Base-by-base conservation (phyloP, 2,329 filamentous ascomycete genomes). In the Aspergillus costaricaensis region DNA sequence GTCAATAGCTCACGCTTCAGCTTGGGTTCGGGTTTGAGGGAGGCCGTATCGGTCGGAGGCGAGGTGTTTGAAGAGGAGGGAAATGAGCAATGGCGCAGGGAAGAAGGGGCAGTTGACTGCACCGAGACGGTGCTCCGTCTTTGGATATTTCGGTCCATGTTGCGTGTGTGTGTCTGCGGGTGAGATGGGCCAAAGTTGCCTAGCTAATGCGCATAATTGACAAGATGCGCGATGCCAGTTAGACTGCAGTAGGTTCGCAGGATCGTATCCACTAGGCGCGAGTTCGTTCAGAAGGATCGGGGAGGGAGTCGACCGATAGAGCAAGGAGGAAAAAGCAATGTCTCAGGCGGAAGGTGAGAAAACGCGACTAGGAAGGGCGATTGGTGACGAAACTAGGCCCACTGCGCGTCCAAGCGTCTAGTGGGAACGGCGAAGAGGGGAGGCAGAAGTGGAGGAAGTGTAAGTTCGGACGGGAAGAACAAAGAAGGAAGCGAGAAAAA, bases 141-240 rank as follows among this genome's bases (percentile, higher is more conserved):
- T 56, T 68, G 67, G 50, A 60, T 57, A 62, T 66, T 69, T 48
- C 53, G 62, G 43, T 74, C 68, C 70, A 72, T 74, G 30, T 56
- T 65, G 58, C 54, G 52, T 62, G 57, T 55, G 52, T 9, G 25
- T 64, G 58, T 55, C 54, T 62, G 59, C 21, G 25, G 55, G 43
- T 14, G 54, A 63, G 59, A 61, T 36, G 32, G 32, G 32, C 32
- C 32, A 36, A 36, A 67, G 36, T 43, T 63, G 57, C 47, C 57
- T 64, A 64, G 23, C 55, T 55, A 57, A 60, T 66, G 58, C 62
- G 67, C 69, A 70, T 70, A 51, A 62, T 68, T 68, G 67, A 68
- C 64, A 67, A 67, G 66, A 67, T 30, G 66, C 52, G 60, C 59
- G 62, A 68, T 64, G 62, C 63, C 62, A 62, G 61, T 57, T 66